A percentile compares a stretch with the other conserved stretches of the same genome.
phyloP scores from a whole-genome alignment of 2,329 filamentous ascomycete species.

The Botrytis sinoallii region DNA sequence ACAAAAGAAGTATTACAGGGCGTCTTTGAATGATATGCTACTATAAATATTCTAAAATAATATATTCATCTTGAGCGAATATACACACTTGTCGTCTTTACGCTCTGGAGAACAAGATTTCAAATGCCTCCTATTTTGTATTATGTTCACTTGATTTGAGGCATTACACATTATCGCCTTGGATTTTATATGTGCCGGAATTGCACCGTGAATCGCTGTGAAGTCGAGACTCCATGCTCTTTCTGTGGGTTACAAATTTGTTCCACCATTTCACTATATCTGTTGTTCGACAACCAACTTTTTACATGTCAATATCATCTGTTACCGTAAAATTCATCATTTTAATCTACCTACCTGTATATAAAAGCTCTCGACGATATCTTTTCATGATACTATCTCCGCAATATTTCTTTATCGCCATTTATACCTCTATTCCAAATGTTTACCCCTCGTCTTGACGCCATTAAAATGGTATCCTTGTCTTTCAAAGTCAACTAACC shows the following conservation, averaged over 20 bases:
- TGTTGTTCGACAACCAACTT: neutral
- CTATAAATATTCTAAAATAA: neutral
- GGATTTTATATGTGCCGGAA: neutral
- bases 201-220: neutral
- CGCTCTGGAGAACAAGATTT: neutral
- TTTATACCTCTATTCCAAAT: neutral
- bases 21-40: neutral
- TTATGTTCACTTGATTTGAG: neutral
- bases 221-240: neutral
- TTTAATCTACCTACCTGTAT: neutral
- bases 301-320: neutral
- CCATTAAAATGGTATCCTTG: neutral
- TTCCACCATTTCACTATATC: neutral
- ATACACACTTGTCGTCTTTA: neutral
- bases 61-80: neutral
- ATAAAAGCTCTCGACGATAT: neutral
- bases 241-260: neutral
- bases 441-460: neutral
- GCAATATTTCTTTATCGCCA: neutral
- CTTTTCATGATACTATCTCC: neutral
- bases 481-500: rapidly evolving
- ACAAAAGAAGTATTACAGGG: neutral
- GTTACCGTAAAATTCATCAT: neutral
- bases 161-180: neutral
- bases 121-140: neutral